Base-by-base conservation (phyloP, 768 basidiomycete genomes). In the Grammothele lineata region DNA sequence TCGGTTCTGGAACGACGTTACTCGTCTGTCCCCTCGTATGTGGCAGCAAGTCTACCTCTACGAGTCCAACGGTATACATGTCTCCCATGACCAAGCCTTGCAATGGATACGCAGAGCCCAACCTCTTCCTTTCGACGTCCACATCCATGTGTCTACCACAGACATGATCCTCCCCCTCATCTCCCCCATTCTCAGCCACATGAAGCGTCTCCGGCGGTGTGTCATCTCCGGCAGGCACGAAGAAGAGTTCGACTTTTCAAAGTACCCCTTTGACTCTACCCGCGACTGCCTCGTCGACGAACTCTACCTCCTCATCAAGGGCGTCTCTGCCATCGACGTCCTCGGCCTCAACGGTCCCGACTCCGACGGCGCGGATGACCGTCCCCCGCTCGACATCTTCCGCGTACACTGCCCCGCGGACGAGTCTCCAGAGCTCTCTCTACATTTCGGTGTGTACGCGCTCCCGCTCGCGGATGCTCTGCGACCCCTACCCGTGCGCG, bases 121-220 rank as follows among this genome's bases (percentile, higher is more conserved):
- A 5, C 77, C 78, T 0, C 70, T 85, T 30, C 68, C 70, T 1
- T 75, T 85, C 55, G 71, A 77, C 55, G 68, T 88, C 35, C 68
- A 76, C 50, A 67, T 87, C 41, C 68, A 78, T 30, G 58, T 87
- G 46, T 63, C 73, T 14, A 63, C 80, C 17, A 46, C 64, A 22
- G 77, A 84, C 47, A 65, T 66, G 46, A 67, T 86, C 26, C 70
- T 87, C 3, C 75, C 85, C 8, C 70, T 87, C 48, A 66, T 88
- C 26, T 80, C 83, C 0, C 82, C 80, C 4, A 68, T 87, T 27
- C 66, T 88, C 0, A 68, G 75, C 9, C 66, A 74, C 23, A 57
- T 86, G 35, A 58, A 67, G 47, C 77, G 87, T 33, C 87, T 85
- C 83, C 67, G 72, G 34, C 66, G 70, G 2, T 77, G 80, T 54